A percentile compares a stretch with the other conserved stretches of the same genome.
Evolutionary conservation across 129 eudicot species (phyloP).

Genomic region (Chrysanthemum lavandulifolium): DNA sequence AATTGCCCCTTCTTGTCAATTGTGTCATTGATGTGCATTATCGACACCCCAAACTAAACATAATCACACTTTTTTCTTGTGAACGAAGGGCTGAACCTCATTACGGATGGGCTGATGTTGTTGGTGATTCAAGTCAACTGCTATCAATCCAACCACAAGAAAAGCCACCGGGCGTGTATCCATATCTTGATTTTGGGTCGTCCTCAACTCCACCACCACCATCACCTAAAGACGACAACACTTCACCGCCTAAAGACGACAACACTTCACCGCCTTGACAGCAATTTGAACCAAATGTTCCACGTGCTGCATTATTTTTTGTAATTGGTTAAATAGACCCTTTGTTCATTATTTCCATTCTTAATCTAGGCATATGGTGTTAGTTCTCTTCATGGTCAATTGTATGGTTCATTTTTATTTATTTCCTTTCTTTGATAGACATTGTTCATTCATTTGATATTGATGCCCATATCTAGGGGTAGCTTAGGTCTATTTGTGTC

Average conservation of each 20-base stretch:
- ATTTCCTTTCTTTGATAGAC: constrained; percentile 7
- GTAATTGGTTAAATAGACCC: constrained; percentile 9
- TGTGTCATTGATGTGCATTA: background rate
- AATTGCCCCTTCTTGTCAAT: no score
- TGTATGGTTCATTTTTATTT: constrained; percentile 14
- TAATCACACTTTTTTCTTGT: background rate
- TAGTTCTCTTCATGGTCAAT: constrained; percentile 18
- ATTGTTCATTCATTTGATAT: constrained; percentile 26
- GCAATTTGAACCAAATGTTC: background rate
- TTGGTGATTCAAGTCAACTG: constrained; percentile 85
- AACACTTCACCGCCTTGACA: constrained; percentile 24
- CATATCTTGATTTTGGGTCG: constrained; percentile 65
- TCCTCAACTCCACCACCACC: constrained; percentile 37
- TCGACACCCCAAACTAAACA: background rate
- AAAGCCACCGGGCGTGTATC: constrained; percentile 80
- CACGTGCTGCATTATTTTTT: background rate
- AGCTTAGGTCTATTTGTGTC: background rate
- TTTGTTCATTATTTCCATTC: constrained; percentile 13
- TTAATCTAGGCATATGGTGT: constrained; percentile 23
- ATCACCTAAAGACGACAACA: background rate
- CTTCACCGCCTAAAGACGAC: constrained; percentile 16
- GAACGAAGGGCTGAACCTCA: constrained; percentile 85
- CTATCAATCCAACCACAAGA: constrained; percentile 79
- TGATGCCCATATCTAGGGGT: constrained; percentile 22
- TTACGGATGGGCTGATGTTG: constrained; percentile 98